phyloP scores from a whole-genome alignment of 345 rosid genomes.

The Firmiana major region DNA sequence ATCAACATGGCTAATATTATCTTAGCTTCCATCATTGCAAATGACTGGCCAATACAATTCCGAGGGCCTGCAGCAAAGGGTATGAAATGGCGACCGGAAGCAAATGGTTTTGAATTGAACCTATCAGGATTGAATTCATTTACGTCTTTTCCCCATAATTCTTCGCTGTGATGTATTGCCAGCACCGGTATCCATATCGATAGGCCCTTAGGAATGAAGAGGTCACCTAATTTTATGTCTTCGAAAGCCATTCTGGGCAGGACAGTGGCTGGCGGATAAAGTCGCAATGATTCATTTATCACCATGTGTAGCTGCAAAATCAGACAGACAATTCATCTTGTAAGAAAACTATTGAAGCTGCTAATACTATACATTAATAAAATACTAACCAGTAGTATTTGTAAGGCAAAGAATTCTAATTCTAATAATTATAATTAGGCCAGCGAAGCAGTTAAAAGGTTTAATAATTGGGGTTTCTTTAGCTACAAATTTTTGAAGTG shows the following conservation, averaged over 20 bases:
- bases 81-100: slow-evolving; percentile 56
- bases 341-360: neutral
- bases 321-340: neutral
- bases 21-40: slow-evolving; percentile 86
- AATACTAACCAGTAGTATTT: too few relatives aligned
- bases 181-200: slow-evolving; percentile 93
- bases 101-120: slow-evolving; percentile 44
- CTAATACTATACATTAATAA: neutral
- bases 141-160: slow-evolving; percentile 88
- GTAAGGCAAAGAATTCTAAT: neutral
- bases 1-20: slow-evolving; percentile 65
- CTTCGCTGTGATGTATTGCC: slow-evolving; percentile 83
- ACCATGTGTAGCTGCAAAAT: slow-evolving; percentile 71
- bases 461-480: neutral
- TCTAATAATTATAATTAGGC: neutral
- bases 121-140: slow-evolving; percentile 82
- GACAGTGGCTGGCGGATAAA: slow-evolving; percentile 87
- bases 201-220: slow-evolving; percentile 79
- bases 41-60: slow-evolving; percentile 72
- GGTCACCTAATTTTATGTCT: slow-evolving; percentile 74
- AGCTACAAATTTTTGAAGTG: neutral
- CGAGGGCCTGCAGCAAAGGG: slow-evolving; percentile 84
- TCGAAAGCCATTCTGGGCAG: slow-evolving; percentile 93
- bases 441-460: neutral
- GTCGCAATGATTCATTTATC: slow-evolving; percentile 80